phyloP scores from a whole-genome alignment of 2,329 filamentous ascomycete species.

The Hawksworthiomyces lignivorus region DNA sequence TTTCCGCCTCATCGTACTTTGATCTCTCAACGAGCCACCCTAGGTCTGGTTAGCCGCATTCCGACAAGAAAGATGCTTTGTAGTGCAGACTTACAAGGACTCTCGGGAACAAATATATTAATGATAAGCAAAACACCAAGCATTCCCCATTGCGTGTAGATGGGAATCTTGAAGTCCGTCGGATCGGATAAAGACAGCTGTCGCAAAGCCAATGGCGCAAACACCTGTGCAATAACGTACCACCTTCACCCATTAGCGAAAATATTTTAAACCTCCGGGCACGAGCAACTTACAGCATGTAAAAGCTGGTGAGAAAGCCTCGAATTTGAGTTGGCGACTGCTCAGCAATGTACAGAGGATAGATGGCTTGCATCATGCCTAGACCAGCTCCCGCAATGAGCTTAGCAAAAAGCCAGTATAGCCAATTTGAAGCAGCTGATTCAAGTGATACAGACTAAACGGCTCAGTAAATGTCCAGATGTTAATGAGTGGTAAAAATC shows the following conservation, averaged over 20 bases:
- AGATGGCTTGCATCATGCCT: constrained; percentile 5
- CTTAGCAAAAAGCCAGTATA: constrained; percentile 5
- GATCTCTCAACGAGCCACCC: background rate
- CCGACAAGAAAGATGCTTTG: background rate
- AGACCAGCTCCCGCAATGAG: constrained; percentile 4
- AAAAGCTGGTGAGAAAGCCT: background rate
- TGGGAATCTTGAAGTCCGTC: constrained; percentile 2
- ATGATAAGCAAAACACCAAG: background rate
- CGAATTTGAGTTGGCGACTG: constrained; percentile 1
- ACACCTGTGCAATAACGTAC: constrained; percentile 3
- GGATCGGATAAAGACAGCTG: constrained; percentile 1
- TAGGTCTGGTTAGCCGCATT: background rate
- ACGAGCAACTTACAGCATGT: background rate
- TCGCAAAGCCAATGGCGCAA: background rate
- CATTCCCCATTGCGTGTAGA: constrained; percentile 6
- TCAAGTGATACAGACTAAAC: background rate
- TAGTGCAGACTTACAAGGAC: background rate
- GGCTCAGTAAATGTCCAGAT: background rate
- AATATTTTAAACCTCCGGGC: no score
- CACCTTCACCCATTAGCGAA: no score
- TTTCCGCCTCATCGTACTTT: background rate
- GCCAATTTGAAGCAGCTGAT: constrained; percentile 1
- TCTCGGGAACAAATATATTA: background rate
- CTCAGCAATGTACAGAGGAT: constrained; percentile 4
- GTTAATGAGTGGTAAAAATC: no score